Evolutionary conservation across 768 basidiomycete species (phyloP).

Genomic region (Chalciporus sphaerocephalus): DNA sequence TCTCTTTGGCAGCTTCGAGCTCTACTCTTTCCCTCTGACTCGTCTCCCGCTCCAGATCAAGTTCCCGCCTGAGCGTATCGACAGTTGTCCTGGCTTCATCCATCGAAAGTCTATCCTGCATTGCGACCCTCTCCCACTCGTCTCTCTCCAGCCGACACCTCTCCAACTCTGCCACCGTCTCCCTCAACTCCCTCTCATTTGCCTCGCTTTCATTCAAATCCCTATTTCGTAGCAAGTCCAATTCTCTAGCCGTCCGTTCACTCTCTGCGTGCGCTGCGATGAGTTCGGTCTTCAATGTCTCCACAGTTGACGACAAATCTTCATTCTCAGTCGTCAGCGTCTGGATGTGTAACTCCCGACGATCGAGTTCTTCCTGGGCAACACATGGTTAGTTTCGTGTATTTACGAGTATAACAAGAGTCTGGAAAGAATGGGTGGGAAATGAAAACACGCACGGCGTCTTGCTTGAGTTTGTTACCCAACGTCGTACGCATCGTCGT

Average conservation of each 20-base stretch:
- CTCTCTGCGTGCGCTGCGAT: constrained; percentile 71
- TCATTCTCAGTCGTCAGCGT: constrained; percentile 75
- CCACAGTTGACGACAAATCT: constrained; percentile 63
- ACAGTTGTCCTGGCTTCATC: constrained; percentile 65
- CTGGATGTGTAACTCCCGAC: constrained; percentile 80
- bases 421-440: not conserved
- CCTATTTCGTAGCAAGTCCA: constrained; percentile 61
- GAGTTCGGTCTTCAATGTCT: constrained; percentile 79
- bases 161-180: constrained; percentile 84
- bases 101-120: constrained; percentile 62
- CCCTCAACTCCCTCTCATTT: constrained; percentile 77
- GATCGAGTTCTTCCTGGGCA: constrained; percentile 93
- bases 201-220: constrained; percentile 63
- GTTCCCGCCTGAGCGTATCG: constrained; percentile 55
- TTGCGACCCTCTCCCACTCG: constrained; percentile 59
- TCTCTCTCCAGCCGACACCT: constrained; percentile 77
- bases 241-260: constrained; percentile 62
- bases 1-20: constrained; percentile 67
- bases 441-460: constrained; percentile 65
- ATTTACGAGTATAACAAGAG: not conserved
- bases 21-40: constrained; percentile 52
- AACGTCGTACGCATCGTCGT: constrained; percentile 91
- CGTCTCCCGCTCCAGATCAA: constrained; percentile 62
- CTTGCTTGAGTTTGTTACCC: constrained; percentile 92
- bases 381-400: not conserved